Conservation (phyloP, 2,329 filamentous ascomycete genomes). For the Aurifilum marmelostoma region DNA sequence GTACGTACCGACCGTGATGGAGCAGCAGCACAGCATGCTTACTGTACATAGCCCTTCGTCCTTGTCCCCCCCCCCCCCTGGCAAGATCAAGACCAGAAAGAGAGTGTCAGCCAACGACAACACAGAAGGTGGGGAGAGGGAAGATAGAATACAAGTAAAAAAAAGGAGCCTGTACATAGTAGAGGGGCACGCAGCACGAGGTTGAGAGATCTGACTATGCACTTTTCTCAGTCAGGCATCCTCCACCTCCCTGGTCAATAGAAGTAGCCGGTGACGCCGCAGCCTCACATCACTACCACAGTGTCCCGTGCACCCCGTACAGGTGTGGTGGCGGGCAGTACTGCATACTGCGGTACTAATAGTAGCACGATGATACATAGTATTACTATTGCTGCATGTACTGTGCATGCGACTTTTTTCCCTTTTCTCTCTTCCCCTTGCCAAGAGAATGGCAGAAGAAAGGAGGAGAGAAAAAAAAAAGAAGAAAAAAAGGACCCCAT, state of each 20-base stretch:
- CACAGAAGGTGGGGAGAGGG: too few species aligned
- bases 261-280: constrained; percentile 4
- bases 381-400: not conserved
- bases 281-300: not conserved
- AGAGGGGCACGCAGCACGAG: not conserved
- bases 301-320: not conserved
- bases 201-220: not conserved
- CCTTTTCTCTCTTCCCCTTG: too few species aligned
- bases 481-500: not conserved
- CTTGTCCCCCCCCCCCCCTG: too few species aligned
- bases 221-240: not conserved
- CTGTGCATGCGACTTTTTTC: not conserved
- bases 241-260: constrained; percentile 2
- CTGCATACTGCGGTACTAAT: not conserved
- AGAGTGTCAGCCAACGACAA: too few species aligned
- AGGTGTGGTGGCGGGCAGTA: not conserved
- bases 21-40: constrained; percentile 2
- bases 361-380: not conserved
- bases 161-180: too few species aligned
- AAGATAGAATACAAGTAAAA: not conserved
- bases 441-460: too few species aligned
- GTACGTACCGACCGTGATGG: not conserved
- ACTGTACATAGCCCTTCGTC: not conserved
- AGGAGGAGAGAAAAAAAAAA: not conserved
- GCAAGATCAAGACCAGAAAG: too few species aligned